These are phyloP conservation scores for Perilla frutescens DNA, from an alignment of 257 asterid genomes.

Conservation along the genomic window DNA sequence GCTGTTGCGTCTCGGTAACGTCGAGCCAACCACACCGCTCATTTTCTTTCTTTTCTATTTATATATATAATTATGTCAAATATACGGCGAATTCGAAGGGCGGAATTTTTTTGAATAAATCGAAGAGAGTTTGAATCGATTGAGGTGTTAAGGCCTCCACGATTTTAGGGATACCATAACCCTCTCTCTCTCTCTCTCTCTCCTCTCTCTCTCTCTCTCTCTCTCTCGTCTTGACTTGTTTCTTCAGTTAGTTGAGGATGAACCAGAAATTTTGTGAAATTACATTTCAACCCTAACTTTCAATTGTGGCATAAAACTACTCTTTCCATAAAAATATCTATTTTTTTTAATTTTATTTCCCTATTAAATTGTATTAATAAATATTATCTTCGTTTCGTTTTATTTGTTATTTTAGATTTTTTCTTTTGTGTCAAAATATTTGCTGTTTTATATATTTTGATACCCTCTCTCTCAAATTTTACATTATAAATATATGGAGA, in stretches of 20 bases:
- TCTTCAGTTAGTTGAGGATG: not conserved
- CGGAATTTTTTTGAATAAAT: not conserved
- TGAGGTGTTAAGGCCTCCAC: constrained; percentile 35
- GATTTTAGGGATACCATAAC: constrained; percentile 30
- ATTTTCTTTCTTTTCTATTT: constrained; percentile 32
- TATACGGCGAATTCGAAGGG: constrained; percentile 10
- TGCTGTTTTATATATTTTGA: too few species aligned
- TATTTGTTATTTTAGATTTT: too few species aligned
- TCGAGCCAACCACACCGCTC: constrained; percentile 57
- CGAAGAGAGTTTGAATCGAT: constrained; percentile 8
- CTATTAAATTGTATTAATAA: not conserved
- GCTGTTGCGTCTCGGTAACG: constrained; percentile 60
- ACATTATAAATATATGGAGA: too few species aligned
- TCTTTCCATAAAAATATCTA: not conserved
- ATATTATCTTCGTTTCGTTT: too few species aligned
- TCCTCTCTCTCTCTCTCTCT: too few species aligned
- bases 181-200: not conserved
- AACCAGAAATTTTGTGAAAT: not conserved
- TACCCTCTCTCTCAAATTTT: too few species aligned
- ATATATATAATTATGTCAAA: not conserved
- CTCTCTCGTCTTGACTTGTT: not conserved
- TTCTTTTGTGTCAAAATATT: too few species aligned
- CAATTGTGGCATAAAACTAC: not conserved
- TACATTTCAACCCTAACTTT: not conserved
- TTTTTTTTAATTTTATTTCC: not conserved